Evolutionary conservation across 177 flowering plant genomes (phyloP).

Genomic region (Tripterygium wilfordii): DNA sequence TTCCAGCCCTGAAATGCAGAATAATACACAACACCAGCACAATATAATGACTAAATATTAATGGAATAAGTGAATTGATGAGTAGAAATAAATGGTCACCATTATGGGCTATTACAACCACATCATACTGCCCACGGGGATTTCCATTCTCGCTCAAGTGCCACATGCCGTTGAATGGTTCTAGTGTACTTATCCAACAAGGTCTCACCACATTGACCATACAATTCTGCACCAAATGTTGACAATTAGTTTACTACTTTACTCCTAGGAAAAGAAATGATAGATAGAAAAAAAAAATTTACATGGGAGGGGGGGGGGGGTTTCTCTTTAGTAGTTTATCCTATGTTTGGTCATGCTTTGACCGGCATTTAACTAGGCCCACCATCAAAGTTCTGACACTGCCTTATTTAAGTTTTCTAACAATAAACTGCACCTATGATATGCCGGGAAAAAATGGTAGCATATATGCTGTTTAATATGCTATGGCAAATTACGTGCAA

Average conservation of each 20-base stretch:
- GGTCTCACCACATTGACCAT: conserved; percentile 76
- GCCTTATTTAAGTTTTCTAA: too few relatives aligned
- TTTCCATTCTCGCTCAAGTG: conserved; percentile 85
- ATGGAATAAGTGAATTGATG: conserved; percentile 2
- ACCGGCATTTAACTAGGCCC: too few relatives aligned
- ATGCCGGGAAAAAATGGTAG: too few relatives aligned
- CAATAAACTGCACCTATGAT: too few relatives aligned
- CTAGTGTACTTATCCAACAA: conserved; percentile 89
- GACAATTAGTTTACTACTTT: conserved; percentile 10
- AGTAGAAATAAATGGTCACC: conserved; percentile 40
- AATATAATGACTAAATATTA: neutral
- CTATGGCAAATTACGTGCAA: too few relatives aligned
- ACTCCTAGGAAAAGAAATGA: neutral
- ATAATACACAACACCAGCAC: neutral
- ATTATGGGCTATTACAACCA: conserved; percentile 90
- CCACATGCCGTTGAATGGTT: conserved; percentile 95
- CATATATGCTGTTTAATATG: too few relatives aligned
- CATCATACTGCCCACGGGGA: conserved; percentile 78
- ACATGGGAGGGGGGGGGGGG: too few relatives aligned
- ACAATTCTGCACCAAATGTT: conserved; percentile 39
- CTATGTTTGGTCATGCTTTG: too few relatives aligned
- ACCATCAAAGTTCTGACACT: too few relatives aligned
- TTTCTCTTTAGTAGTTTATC: too few relatives aligned
- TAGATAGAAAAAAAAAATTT: too few relatives aligned
- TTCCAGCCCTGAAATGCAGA: neutral